Base-by-base conservation (phyloP, 441 rosid species). In the Lagerstroemia fauriei region DNA sequence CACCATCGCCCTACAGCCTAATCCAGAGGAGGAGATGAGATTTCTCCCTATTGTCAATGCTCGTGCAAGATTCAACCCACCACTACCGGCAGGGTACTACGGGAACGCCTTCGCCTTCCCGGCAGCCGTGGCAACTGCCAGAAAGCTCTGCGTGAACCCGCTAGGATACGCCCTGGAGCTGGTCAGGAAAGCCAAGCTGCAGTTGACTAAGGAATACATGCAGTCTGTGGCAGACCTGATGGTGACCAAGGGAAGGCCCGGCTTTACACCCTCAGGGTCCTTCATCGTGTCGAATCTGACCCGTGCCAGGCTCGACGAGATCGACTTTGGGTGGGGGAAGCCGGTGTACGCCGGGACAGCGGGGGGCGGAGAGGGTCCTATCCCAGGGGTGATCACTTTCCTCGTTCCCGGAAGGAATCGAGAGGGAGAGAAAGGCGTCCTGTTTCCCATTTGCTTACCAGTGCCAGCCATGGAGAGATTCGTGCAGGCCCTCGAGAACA, bases 311-410 rank as follows among this genome's bases (percentile, higher is more conserved):
- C 68, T 78, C 31, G 50, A 32, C 12, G 11, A 68, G 46, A 44
- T 78, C 7, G 81, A 78, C 66, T 78, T 68, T 22, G 81, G 81
- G 61, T 78, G 81, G 81, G 81, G 81, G 16, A 78, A 69, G 63
- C 47, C 81, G 7, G 61, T 29, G 31, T 78, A 47, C 24, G 75
- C 57, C 0, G 81, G 81, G 57, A 72, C 75, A 0, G 63, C 75
- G 38, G 63, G 63, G 75, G 81, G 81, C 5, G 81, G 75, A 48
- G 75, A 66, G 3, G 81, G 81, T 32, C 73, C 81, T 57, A 48
- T 78, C 75, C 81, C 81, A 1, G 80, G 81, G 61, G 65, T 69
- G 74, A 70, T 70, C 44, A 78, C 73, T 73, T 78, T 78, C 75
- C 48, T 47, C 81, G 29, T 78, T 7, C 81, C 75, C 29, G 66